A percentile compares a stretch with the other conserved stretches of the same genome.
These are phyloP conservation scores for Bipolaris bicolor DNA, from an alignment of 2,329 filamentous ascomycete genomes.

Conservation along the genomic window DNA sequence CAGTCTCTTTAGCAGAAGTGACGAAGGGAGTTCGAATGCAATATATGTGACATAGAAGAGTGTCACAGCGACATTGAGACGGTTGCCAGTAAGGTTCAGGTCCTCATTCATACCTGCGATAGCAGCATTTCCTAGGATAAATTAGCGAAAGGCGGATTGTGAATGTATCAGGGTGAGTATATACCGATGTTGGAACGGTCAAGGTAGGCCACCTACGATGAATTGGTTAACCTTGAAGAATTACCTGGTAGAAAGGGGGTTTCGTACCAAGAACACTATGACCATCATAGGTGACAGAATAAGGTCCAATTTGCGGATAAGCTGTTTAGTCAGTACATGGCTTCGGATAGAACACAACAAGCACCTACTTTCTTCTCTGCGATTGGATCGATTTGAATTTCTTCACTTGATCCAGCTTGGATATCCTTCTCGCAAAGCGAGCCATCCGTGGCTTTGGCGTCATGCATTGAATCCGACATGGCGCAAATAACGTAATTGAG, in stretches of 20 bases:
- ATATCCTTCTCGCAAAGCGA: constrained; percentile 16
- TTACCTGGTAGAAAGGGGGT: neutral
- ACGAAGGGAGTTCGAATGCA: constrained; percentile 55
- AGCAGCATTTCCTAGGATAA: constrained; percentile 51
- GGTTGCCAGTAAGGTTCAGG: constrained; percentile 38
- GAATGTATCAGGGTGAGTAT: neutral
- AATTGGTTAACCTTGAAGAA: neutral
- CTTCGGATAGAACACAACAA: neutral
- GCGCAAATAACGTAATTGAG: neutral
- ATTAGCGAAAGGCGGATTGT: constrained; percentile 8
- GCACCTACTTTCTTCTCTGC: constrained; percentile 47
- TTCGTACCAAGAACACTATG: constrained; percentile 56
- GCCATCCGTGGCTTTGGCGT: constrained; percentile 16
- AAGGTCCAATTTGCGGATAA: constrained; percentile 57
- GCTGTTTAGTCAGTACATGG: constrained; percentile 28
- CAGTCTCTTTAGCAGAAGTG: constrained; percentile 54
- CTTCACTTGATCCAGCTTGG: constrained; percentile 8
- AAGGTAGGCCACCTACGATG: constrained; percentile 5
- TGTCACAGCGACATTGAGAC: constrained; percentile 56
- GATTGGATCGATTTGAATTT: constrained; percentile 48
- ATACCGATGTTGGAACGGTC: constrained; percentile 61
- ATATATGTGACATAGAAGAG: constrained; percentile 62
- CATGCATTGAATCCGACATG: constrained; percentile 14
- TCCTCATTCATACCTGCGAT: constrained; percentile 25
- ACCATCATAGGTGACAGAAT: constrained; percentile 60